Evolutionary conservation across 2,329 filamentous ascomycete genomes (phyloP), one percentile per base, ranked within the genome.

Genomic region (Macrophomina phaseolina): DNA sequence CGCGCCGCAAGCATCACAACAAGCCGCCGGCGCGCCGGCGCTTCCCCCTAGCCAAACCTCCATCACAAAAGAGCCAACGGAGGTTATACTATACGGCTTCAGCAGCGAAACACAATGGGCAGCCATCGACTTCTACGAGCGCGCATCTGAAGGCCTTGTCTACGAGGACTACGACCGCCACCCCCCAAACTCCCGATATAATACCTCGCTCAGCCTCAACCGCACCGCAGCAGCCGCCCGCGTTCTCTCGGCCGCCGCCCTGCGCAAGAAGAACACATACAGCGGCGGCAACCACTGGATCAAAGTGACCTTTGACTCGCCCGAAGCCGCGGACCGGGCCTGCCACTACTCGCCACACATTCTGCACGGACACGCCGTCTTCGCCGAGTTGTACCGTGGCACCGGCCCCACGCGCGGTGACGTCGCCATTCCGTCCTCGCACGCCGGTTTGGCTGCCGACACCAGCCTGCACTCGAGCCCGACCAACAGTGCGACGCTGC

Each of bases 161-260:
- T 94, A 94, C 79, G 94, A 98, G 81, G 94, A 97, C 80, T 98
- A 98, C 79, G 89, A 93, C 8, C 89, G 94, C 69, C 89, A 91
- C 70, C 90, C 94, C n/a, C 91, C 92, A 2, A 84, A 88, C 66
- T 85, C 89, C 69, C 86, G 90, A 67, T 94, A 91, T 81, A 91
- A 81, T n/a, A 81, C 91, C 75, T 86, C 89, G 1, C 88, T 94
- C 71, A 86, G 92, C 68, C 86, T 90, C 69, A 90, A 93, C 72
- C 87, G 91, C 61, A 89, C 91, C 16, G 42, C 42, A 9, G 86
- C 90, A 8, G 89, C 90, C 56, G 87, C 89, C 67, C 85, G 87
- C 62, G 86, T 86, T 9, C 81, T 97, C 63, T 91, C 90, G 1
- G 81, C 86, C 18, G 89, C 90, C 45, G 92, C 96, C 73, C 88